Evolutionary conservation across 2,329 filamentous ascomycete genomes (phyloP).

Genomic region (Diplocarpon rosae): DNA sequence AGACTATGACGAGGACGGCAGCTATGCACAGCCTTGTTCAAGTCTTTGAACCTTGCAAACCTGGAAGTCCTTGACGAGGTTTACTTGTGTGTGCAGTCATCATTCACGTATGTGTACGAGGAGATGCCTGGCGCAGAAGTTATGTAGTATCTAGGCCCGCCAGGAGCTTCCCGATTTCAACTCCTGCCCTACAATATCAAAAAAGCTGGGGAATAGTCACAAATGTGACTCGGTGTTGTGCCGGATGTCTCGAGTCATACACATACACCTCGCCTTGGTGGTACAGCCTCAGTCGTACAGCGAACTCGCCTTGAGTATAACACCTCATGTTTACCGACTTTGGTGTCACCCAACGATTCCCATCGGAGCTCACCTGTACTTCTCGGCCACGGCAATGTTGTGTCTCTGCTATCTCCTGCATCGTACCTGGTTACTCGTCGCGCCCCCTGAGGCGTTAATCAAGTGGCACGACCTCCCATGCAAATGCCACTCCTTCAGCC

Average conservation of each 20-base stretch:
- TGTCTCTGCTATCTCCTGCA: background rate
- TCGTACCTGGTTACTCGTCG: background rate
- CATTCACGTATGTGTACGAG: too few species aligned
- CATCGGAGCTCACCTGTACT: background rate
- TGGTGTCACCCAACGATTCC: background rate
- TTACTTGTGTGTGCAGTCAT: too few species aligned
- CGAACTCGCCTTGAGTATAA: background rate
- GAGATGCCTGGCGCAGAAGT: background rate
- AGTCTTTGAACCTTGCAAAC: too few species aligned
- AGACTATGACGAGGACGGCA: too few species aligned
- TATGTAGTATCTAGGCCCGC: background rate
- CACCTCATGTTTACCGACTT: background rate
- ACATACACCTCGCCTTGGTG: background rate
- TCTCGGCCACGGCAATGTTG: background rate
- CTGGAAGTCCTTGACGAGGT: too few species aligned
- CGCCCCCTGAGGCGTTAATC: background rate
- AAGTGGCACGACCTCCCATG: background rate
- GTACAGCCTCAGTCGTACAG: background rate
- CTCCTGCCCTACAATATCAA: background rate
- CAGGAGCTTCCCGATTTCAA: background rate
- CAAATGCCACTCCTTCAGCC: background rate
- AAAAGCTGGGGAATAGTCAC: slow-evolving; percentile 1
- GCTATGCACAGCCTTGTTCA: too few species aligned
- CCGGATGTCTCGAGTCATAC: slow-evolving; percentile 1
- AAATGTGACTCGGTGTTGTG: background rate